Base-by-base conservation (phyloP, 306 rosid genomes). In the Styphnolobium japonicum region DNA sequence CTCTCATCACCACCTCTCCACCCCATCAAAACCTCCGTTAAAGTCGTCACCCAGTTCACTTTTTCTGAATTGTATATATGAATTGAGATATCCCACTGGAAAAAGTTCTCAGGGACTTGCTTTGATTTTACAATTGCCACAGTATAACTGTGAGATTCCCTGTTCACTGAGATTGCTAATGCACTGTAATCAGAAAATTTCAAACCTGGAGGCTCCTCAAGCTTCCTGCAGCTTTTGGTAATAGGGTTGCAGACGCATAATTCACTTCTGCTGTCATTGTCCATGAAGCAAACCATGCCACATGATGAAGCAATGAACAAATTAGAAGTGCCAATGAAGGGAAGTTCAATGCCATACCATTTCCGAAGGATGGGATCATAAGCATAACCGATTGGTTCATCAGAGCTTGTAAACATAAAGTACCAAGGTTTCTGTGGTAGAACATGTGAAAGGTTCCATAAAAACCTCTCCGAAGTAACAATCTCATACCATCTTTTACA, bases 1-100 rank as follows among this genome's bases (percentile, higher is more conserved):
- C 98, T 90, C 86, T 90, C 98, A 0, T 90, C 88, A 46, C 98
- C 98, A 76, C 92, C 97, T 81, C 98, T 89, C 98, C 98, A 94
- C 57, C 97, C 97, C 1, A 55, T 58, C 73, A 92, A 77, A 60
- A 90, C 92, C 65, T 94, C 97, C 0, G 93, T 72, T 80, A 85
- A 55, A 69, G 97, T 22, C 6, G 89, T 85, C 60, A 55, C 78
- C 98, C 97, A 92, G 67, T 29, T 80, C 71, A 53, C 86, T 3
- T 85, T 67, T 70, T 82, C 88, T 0, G 98, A 94, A 65, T 86
- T 77, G 74, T 90, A 92, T 9, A 88, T 60, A 79, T 90, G 87
- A 43, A 94, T 81, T 15, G 98, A 90, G 75, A 90, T 84, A 71
- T 92, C 94, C 89, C 92, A 94, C 51, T 92, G 90, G 85, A 84